These are phyloP conservation scores for Ceratocystis eucalypticola DNA, from an alignment of 2,329 filamentous ascomycete genomes.

Conservation along the genomic window DNA sequence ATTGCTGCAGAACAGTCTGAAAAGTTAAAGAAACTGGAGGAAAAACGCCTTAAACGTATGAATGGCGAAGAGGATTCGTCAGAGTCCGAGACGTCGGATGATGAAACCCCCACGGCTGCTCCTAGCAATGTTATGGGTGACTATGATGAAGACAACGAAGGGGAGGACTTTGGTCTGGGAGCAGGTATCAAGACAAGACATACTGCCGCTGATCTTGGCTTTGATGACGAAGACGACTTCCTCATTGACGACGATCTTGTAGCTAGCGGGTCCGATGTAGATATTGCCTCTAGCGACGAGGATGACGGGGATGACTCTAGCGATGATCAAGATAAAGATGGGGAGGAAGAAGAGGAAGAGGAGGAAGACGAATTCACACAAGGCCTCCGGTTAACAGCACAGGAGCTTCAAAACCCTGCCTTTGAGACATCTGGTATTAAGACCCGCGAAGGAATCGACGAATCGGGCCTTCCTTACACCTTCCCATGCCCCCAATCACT, in stretches of 20 bases:
- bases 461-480: slow-evolving; percentile 59
- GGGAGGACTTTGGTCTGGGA: slow-evolving; percentile 47
- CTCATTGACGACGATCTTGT: slow-evolving; percentile 78
- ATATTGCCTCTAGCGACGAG: slow-evolving; percentile 41
- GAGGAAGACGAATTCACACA: slow-evolving; percentile 61
- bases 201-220: slow-evolving; percentile 50
- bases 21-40: slow-evolving; percentile 66
- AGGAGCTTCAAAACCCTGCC: slow-evolving; percentile 40
- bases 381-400: slow-evolving; percentile 45
- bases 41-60: slow-evolving; percentile 75
- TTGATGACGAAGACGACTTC: slow-evolving; percentile 93
- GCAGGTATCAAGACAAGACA: slow-evolving; percentile 42
- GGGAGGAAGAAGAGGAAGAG: slow-evolving; percentile 27
- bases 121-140: neutral
- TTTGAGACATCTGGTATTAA: slow-evolving; percentile 36
- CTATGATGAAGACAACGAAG: slow-evolving; percentile 31
- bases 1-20: slow-evolving; percentile 63
- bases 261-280: slow-evolving; percentile 63
- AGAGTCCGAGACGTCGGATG: slow-evolving; percentile 35
- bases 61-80: slow-evolving; percentile 60
- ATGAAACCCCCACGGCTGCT: slow-evolving; percentile 13
- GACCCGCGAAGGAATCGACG: slow-evolving; percentile 30
- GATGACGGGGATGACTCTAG: slow-evolving; percentile 39
- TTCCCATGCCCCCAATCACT: slow-evolving; percentile 75
- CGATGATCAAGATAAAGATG: slow-evolving; percentile 29